Percentiles rank a stretch among this genome's conserved stretches.
These are phyloP conservation scores for Cladophialophora psammophila DNA, from an alignment of 2,329 filamentous ascomycete species.

Conservation along the genomic window DNA sequence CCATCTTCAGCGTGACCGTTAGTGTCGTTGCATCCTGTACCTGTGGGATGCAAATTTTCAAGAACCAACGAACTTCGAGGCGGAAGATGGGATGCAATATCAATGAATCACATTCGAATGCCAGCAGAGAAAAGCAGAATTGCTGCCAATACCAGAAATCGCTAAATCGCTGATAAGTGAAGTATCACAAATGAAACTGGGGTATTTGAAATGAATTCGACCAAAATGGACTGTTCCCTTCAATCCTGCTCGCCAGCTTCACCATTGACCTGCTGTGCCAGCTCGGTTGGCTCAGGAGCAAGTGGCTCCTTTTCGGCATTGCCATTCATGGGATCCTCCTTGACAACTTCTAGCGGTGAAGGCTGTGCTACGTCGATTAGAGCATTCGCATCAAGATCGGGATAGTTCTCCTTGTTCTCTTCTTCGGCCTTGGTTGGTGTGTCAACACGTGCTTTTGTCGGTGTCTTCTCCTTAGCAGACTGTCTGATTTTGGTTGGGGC, in stretches of 20 bases:
- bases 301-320: conserved; percentile 1
- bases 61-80: neutral
- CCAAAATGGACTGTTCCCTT: conserved; percentile 2
- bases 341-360: conserved; percentile 22
- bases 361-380: conserved; percentile 17
- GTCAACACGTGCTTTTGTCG: conserved; percentile 25
- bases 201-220: conserved; percentile 20
- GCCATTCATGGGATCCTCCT: conserved; percentile 25
- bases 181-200: conserved; percentile 20
- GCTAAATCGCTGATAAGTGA: conserved; percentile 32
- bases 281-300: conserved; percentile 14
- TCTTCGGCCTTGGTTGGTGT: conserved; percentile 10
- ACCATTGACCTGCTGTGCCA: conserved; percentile 13
- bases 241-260: conserved; percentile 15
- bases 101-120: conserved; percentile 30
- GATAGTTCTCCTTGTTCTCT: conserved; percentile 21
- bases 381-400: conserved; percentile 11
- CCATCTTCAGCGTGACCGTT: neutral
- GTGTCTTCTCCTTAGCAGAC: conserved; percentile 21
- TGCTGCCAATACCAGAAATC: conserved; percentile 25
- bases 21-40: neutral
- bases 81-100: conserved; percentile 14
- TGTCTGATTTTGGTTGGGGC: conserved; percentile 24
- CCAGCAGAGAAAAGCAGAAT: conserved; percentile 10
- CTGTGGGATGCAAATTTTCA: neutral